phyloP scores from a whole-genome alignment of 352 stramenopile genomes.

The Achlya hypogyna region DNA sequence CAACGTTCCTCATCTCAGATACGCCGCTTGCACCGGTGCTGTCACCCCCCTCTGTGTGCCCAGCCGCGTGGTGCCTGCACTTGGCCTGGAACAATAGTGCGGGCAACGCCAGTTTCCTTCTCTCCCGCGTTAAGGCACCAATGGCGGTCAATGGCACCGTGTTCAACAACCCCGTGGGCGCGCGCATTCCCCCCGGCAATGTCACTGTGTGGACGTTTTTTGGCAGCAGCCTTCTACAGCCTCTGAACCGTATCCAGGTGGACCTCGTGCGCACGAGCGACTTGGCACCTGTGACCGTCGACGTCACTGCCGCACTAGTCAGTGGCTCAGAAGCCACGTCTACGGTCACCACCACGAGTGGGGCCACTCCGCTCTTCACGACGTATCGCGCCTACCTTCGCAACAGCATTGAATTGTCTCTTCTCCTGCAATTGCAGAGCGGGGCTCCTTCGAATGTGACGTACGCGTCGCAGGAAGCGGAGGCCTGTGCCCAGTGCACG shows the following conservation, averaged over 20 bases:
- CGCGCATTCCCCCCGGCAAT: not conserved
- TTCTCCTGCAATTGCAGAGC: not conserved
- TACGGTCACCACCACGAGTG: constrained; percentile 11
- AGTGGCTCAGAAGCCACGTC: constrained; percentile 10
- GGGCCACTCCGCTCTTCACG: not conserved
- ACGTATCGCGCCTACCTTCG: not conserved
- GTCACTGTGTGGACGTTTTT: constrained; percentile 10
- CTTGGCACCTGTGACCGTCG: not conserved
- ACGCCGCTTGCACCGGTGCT: not conserved
- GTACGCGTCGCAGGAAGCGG: not conserved
- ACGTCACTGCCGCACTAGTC: not conserved
- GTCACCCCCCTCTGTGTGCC: not conserved
- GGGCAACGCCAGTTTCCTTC: not conserved
- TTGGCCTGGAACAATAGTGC: not conserved
- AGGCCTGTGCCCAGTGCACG: not conserved
- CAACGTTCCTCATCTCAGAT: not conserved
- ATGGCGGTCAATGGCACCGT: not conserved
- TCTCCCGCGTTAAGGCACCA: not conserved
- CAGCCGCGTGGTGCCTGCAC: not conserved
- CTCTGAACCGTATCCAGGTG: not conserved
- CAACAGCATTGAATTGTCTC: not conserved
- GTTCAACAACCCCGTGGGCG: not conserved
- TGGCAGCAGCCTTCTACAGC: not conserved
- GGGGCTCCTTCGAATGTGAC: not conserved
- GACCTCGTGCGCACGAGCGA: constrained; percentile 8